phyloP scores from a whole-genome alignment of 345 rosid genomes.

The Eutrema japonicum region DNA sequence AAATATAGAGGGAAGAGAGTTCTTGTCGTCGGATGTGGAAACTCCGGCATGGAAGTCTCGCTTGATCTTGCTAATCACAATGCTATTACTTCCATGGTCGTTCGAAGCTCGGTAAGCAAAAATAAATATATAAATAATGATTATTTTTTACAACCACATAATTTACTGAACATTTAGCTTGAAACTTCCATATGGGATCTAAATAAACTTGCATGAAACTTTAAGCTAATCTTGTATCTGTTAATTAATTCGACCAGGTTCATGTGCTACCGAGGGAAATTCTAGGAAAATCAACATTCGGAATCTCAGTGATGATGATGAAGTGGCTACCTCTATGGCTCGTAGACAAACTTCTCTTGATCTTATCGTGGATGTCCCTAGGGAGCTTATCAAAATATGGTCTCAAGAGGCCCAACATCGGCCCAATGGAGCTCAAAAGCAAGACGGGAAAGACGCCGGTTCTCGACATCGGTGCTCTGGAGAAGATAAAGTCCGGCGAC shows the following conservation, averaged over 20 bases:
- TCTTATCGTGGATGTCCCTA: conserved; percentile 58
- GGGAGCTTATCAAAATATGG: conserved; percentile 66
- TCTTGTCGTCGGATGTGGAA: conserved; percentile 91
- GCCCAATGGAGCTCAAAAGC: conserved; percentile 72
- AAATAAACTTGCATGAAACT: not conserved
- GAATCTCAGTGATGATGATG: conserved; percentile 59
- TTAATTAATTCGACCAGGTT: conserved; percentile 46
- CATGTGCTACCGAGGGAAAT: conserved; percentile 70
- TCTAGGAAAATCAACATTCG: conserved; percentile 63
- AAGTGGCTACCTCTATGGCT: conserved; percentile 79
- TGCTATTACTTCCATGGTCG: conserved; percentile 77
- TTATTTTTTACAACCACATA: not conserved
- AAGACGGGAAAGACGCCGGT: conserved; percentile 75
- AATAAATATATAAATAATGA: not conserved
- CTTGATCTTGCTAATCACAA: conserved; percentile 82
- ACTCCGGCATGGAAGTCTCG: conserved; percentile 96
- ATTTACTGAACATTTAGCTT: not conserved
- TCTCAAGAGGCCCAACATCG: conserved; percentile 63
- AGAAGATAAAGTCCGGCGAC: conserved; percentile 68
- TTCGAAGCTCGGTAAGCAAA: conserved; percentile 79
- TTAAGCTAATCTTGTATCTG: conserved; percentile 20
- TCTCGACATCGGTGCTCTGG: conserved; percentile 75
- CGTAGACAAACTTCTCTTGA: conserved; percentile 65
- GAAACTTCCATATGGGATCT: not conserved
- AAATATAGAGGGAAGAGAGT: conserved; percentile 66